These are phyloP conservation scores for Gastroboletus turbinatus DNA, from an alignment of 1,284 basidiomycete genomes.

Conservation along the genomic window DNA sequence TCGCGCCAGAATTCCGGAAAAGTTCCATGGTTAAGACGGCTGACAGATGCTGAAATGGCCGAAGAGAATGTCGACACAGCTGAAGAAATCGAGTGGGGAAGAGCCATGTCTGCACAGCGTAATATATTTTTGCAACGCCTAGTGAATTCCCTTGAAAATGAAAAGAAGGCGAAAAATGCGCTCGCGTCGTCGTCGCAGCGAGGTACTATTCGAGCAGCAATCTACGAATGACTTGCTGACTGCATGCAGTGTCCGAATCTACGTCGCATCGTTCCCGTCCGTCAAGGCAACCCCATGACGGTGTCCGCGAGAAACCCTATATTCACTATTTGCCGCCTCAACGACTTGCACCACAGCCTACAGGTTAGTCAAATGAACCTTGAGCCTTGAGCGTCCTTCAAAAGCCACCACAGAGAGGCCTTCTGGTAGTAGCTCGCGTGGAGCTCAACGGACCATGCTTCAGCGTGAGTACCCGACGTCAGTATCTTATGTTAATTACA, in stretches of 20 bases:
- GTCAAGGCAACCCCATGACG: slow-evolving; percentile 25
- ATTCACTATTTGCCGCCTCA: slow-evolving; percentile 39
- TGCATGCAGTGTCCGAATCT: slow-evolving; percentile 21
- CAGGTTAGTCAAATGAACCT: slow-evolving; percentile 19
- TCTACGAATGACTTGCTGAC: slow-evolving; percentile 11
- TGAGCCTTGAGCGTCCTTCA: neutral
- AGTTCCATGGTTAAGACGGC: slow-evolving; percentile 52
- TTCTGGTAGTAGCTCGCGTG: slow-evolving; percentile 16
- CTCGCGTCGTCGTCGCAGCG: slow-evolving; percentile 24
- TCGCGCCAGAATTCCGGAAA: slow-evolving; percentile 49
- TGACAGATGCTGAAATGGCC: slow-evolving; percentile 49
- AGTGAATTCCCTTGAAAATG: slow-evolving; percentile 46
- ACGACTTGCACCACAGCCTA: slow-evolving; percentile 17
- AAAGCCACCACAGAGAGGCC: slow-evolving; percentile 22
- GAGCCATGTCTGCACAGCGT: slow-evolving; percentile 62
- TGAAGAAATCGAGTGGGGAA: slow-evolving; percentile 68
- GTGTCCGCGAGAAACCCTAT: slow-evolving; percentile 40
- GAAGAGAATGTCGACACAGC: slow-evolving; percentile 67
- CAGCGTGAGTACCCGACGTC: slow-evolving; percentile 27
- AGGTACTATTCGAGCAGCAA: slow-evolving; percentile 18
- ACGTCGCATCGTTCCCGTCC: slow-evolving; percentile 29
- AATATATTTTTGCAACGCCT: slow-evolving; percentile 63
- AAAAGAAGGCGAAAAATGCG: slow-evolving; percentile 45
- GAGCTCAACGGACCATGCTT: slow-evolving; percentile 38
- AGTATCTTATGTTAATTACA: neutral